Evolutionary conservation across 2,329 filamentous ascomycete species (phyloP), one percentile per base, ranked within the genome.

Genomic region (Trichoderma koningiopsis): DNA sequence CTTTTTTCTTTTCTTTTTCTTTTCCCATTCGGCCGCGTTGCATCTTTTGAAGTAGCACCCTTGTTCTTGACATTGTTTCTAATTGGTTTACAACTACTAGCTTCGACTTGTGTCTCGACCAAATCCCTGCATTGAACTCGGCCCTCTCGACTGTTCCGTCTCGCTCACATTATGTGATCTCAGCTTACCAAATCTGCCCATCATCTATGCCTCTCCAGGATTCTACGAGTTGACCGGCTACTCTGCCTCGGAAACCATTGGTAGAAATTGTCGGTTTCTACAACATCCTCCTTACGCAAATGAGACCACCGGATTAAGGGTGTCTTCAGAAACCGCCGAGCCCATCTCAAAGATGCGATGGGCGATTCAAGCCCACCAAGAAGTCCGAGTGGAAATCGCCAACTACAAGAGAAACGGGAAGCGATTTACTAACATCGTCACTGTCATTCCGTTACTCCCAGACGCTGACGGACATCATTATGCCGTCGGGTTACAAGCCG

Each of bases 371-470:
- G 70, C 74, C 3, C 80, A 81, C 53, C 69, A 76, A 35, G 86
- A 88, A 75, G 74, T 87, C 5, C 83, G 86, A 67, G 72, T 86
- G 5, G 75, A 81, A 43, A 77, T 97, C 16, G 89, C 91, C 76
- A 97, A 97, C 77, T 97, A 94, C 77, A 88, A 91, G 72, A 92
- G 93, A 80, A 89, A 92, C 62, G 93, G 94, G 0, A 87, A 92
- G 73, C 85, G 85, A 0, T 97, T 97, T 76, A 90, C 90, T 83
- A 97, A 97, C 74, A 77, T 94, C 14, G 83, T 97, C 64, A 93
- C 91, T n/a, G 93, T 96, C 83, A 92, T 97, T 65, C 93, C 93
- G 0, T 88, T 97, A 40, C 82, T 83, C 2, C 91, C 89, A 85
- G 88, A 92, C 52, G 85, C 86, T 1, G 83, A 86, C 16, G 85